These are phyloP conservation scores for Hemisphaericaspora nanyangensis DNA, from an alignment of 805 yeast genomes.

Conservation along the genomic window DNA sequence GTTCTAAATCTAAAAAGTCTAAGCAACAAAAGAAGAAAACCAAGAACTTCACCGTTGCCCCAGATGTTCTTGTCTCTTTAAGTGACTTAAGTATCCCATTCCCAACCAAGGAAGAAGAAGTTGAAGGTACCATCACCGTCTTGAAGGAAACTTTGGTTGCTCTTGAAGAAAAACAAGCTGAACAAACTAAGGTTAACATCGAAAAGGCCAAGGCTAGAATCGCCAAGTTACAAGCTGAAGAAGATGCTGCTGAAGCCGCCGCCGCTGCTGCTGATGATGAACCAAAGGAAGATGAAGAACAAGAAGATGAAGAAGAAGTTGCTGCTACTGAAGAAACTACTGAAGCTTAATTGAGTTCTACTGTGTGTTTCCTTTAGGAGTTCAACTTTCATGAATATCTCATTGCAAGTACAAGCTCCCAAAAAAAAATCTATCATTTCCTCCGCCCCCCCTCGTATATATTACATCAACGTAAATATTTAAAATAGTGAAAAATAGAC, in stretches of 20 bases:
- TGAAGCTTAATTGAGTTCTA: not conserved
- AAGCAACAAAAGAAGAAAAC: slow-evolving; percentile 48
- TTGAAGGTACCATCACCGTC: slow-evolving; percentile 57
- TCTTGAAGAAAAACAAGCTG: slow-evolving; percentile 70
- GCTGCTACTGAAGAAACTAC: not conserved
- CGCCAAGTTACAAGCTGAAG: slow-evolving; percentile 58
- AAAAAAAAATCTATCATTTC: too few relatives aligned
- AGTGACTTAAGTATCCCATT: slow-evolving; percentile 72
- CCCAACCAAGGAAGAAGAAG: slow-evolving; percentile 74
- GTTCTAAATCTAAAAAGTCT: slow-evolving; percentile 36
- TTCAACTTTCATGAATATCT: too few relatives aligned
- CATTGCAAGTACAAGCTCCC: too few relatives aligned
- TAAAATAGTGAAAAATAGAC: too few relatives aligned
- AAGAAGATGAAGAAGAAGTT: slow-evolving; percentile 7
- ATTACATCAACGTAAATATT: too few relatives aligned
- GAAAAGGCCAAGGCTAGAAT: slow-evolving; percentile 75
- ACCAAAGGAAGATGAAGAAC: slow-evolving; percentile 9
- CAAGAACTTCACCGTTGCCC: slow-evolving; percentile 66
- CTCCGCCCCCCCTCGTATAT: too few relatives aligned
- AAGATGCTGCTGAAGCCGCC: slow-evolving; percentile 34
- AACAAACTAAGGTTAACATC: slow-evolving; percentile 71
- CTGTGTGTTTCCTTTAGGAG: too few relatives aligned
- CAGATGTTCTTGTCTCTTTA: slow-evolving; percentile 72
- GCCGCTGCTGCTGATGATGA: slow-evolving; percentile 10
- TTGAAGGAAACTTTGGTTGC: slow-evolving; percentile 70